Percentiles rank a stretch among this genome's conserved stretches.
Conservation (phyloP, 345 rosid genomes). For the Eucalyptus tenuipes region DNA sequence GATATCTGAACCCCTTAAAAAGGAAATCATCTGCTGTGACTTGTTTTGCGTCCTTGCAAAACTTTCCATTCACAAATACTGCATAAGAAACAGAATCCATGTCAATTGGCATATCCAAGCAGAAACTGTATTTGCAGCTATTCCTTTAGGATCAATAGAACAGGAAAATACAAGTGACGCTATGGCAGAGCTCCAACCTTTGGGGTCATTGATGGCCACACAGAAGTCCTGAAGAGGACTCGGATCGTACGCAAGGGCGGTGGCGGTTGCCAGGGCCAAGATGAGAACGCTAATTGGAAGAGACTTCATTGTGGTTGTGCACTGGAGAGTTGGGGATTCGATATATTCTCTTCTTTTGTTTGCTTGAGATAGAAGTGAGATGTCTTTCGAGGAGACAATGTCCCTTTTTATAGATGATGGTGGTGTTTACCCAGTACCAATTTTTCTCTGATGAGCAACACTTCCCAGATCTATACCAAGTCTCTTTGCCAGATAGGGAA, state of each 20-base stretch:
- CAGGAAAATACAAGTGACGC: background rate
- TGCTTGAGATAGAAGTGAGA: background rate
- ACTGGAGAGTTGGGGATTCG: background rate
- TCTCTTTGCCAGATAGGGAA: no score
- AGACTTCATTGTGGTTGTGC: background rate
- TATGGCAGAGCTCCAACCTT: background rate
- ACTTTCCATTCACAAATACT: background rate
- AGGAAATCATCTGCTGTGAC: background rate
- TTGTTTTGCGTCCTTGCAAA: background rate
- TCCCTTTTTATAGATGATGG: background rate
- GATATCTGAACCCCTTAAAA: background rate
- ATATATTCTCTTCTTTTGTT: background rate
- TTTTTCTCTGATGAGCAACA: background rate
- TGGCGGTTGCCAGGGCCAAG: background rate
- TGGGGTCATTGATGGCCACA: background rate
- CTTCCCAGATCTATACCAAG: background rate
- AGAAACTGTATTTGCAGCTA: background rate
- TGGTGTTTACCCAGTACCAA: background rate
- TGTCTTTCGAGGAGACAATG: background rate
- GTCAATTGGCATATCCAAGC: background rate
- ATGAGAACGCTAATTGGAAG: background rate
- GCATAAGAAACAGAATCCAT: background rate
- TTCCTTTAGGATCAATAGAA: background rate
- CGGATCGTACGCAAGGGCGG: background rate
- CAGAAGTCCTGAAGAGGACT: background rate